Evolutionary conservation across 2,329 filamentous ascomycete species (phyloP).

Genomic region (Alternaria arborescens): DNA sequence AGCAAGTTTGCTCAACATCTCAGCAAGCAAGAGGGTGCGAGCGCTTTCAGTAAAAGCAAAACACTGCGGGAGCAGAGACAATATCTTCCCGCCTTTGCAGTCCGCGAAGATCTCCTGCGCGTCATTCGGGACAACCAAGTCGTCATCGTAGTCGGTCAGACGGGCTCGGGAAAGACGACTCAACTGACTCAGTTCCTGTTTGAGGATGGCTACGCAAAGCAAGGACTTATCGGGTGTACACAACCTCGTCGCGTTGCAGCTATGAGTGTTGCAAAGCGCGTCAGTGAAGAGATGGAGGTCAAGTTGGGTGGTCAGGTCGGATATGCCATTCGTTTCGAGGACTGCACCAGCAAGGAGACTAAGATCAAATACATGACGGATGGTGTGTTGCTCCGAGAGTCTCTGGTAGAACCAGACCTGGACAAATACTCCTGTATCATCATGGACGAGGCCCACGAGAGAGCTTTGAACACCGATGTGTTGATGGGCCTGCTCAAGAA

Average conservation of each 20-base stretch:
- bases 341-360: conserved; percentile 95
- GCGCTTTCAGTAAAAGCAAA: conserved; percentile 92
- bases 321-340: conserved; percentile 97
- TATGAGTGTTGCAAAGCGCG: conserved; percentile 98
- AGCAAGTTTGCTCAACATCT: conserved; percentile 90
- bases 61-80: conserved; percentile 89
- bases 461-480: conserved; percentile 95
- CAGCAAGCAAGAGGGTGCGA: conserved; percentile 84
- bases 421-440: conserved; percentile 98
- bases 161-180: conserved; percentile 96
- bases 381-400: conserved; percentile 91
- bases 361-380: conserved; percentile 99
- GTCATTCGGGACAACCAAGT: conserved; percentile 98
- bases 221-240: conserved; percentile 93
- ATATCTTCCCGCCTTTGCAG: conserved; percentile 93
- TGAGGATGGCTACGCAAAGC: conserved; percentile 90
- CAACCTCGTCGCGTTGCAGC: conserved; percentile 95
- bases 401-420: conserved; percentile 87
- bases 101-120: conserved; percentile 88
- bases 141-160: conserved; percentile 95
- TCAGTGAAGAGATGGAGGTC: conserved; percentile 98
- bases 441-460: conserved; percentile 99
- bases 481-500: conserved; percentile 98
- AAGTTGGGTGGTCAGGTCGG: conserved; percentile 86
- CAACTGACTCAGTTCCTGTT: conserved; percentile 95